These are phyloP conservation scores for Hemileccinum impolitum DNA, from an alignment of 768 basidiomycete species.

Conservation along the genomic window DNA sequence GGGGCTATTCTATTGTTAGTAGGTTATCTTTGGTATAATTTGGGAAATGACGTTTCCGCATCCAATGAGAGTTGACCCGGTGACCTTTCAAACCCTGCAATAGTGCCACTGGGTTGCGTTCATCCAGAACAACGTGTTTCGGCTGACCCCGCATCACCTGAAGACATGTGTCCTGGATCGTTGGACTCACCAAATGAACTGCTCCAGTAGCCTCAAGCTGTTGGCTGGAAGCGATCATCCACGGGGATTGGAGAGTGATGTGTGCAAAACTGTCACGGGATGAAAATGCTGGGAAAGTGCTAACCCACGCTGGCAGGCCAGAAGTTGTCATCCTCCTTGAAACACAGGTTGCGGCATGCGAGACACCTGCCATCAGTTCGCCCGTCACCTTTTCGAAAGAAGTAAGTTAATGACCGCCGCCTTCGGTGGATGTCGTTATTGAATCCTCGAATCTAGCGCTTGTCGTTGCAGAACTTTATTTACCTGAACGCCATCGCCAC, in stretches of 20 bases:
- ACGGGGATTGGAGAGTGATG: neutral
- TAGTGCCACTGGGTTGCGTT: neutral
- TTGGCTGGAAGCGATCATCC: neutral
- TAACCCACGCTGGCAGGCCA: neutral
- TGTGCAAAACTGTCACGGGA: neutral
- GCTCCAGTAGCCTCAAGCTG: neutral
- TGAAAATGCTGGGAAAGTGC: neutral
- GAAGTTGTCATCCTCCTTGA: neutral
- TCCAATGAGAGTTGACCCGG: neutral
- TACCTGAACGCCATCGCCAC: slow-evolving; percentile 1
- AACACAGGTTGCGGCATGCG: neutral
- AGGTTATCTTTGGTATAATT: neutral
- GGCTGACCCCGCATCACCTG: neutral
- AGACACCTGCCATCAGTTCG: neutral
- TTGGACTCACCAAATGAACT: neutral
- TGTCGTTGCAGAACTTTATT: neutral
- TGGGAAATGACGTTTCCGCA: neutral
- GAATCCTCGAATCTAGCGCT: neutral
- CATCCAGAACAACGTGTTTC: neutral
- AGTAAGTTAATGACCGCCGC: slow-evolving; percentile 9
- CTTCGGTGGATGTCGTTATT: neutral
- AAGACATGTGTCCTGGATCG: neutral
- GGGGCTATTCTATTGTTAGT: neutral
- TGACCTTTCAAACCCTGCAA: neutral
- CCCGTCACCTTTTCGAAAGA: neutral